Evolutionary conservation across 2,329 filamentous ascomycete genomes (phyloP), one percentile per base, ranked within the genome.

Genomic region (Colletotrichum sublineola): DNA sequence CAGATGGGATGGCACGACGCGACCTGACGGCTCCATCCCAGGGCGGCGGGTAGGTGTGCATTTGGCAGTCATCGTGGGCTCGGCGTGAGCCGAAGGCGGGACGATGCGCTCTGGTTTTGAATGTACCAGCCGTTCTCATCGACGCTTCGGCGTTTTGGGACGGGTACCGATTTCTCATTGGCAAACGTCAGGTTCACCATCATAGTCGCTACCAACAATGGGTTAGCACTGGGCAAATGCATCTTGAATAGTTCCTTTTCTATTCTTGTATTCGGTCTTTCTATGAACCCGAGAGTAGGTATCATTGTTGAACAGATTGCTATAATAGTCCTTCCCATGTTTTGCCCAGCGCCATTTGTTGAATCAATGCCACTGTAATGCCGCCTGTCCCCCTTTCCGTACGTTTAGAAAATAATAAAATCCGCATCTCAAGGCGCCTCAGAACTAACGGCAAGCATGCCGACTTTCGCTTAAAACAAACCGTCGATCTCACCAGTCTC

Each of bases 401-500:
- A 56, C 50, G 38, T 33, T 44, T 52, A 40, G 36, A 58, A 58
- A 60, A 57, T 20, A 60, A 55, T 29, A 52, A 48, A 24, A 42
- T 15, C 68, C 44, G 58, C 29, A 33, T 36, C 52, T 50, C 44
- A 29, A 64, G 53, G 65, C 52, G 58, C 53, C 69, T 24, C 44
- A 44, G 57, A 63, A 31, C 48, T 24, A 20, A 53, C 29, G 36
- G 36, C 50, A 48, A 33, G 42, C 42, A 31, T 31, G 31, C n/a
- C 12, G 9, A 33, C 33, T 1, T 44, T 38, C 58, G 44, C 5
- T 75, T 94, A 99, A 83, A 98, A 99, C 68, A 99, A 88, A 6
- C 96, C 93, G 71, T 94, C 91, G 75, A 96, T 94, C 84, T 96
- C 93, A 67, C 93, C 93, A n/a, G 92, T 95, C 85, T 95, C 92